Evolutionary conservation across 1,284 basidiomycete genomes (phyloP).

Genomic region (Leccinum solheimii): DNA sequence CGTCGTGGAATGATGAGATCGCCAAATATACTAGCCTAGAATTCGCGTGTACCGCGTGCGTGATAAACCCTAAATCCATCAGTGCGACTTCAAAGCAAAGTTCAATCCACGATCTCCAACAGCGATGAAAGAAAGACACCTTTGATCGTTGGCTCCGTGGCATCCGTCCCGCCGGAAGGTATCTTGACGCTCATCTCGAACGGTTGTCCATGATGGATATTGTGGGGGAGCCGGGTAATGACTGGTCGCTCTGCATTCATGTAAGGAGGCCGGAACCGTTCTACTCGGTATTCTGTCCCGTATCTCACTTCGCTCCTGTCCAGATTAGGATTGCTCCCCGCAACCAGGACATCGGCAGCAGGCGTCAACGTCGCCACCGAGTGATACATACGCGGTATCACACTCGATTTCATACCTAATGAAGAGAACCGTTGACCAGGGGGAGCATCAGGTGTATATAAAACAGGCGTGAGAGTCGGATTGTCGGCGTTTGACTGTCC

Average conservation of each 20-base stretch:
- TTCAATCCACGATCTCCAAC: constrained; percentile 5
- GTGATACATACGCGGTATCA: constrained; percentile 83
- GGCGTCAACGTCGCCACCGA: constrained; percentile 75
- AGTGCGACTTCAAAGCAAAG: constrained; percentile 52
- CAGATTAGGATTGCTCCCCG: constrained; percentile 82
- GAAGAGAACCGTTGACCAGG: constrained; percentile 63
- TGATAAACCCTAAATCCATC: constrained; percentile 79
- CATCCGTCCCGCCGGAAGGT: constrained; percentile 24
- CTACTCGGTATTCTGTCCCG: constrained; percentile 79
- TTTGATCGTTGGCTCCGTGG: constrained; percentile 34
- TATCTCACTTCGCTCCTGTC: constrained; percentile 69
- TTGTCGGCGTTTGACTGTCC: constrained; percentile 79
- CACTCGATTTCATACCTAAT: constrained; percentile 62
- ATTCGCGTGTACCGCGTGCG: constrained; percentile 79
- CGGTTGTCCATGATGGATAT: constrained; percentile 48
- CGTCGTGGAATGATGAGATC: constrained; percentile 37
- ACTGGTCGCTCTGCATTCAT: constrained; percentile 58
- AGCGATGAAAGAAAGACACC: constrained; percentile 26
- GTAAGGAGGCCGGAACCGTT: constrained; percentile 75
- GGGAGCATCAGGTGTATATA: constrained; percentile 71
- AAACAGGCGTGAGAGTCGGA: constrained; percentile 69
- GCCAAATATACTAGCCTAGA: constrained; percentile 71
- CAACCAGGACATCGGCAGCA: constrained; percentile 69
- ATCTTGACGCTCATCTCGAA: constrained; percentile 44
- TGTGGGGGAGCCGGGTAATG: constrained; percentile 41